Conservation (phyloP, 495 filamentous ascomycete species). For the Lasiosphaeriaceae sp. region DNA sequence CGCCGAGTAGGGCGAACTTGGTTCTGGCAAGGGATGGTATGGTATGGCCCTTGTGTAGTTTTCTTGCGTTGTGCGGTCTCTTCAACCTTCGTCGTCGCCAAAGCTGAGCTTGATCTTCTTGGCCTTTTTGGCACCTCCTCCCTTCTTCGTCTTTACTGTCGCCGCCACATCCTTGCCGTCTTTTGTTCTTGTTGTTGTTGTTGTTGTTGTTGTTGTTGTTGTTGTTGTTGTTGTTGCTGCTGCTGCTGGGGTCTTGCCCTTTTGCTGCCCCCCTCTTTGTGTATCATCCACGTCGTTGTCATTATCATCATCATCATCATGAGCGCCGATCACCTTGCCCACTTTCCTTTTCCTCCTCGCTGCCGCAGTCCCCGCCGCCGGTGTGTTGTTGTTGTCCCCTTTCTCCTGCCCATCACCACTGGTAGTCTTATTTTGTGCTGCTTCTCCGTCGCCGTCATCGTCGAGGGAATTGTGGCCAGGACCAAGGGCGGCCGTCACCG, state of each 20-base stretch:
- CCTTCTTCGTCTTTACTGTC: slow-evolving; percentile 6
- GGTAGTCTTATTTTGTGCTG: background rate
- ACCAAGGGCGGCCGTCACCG: slow-evolving; percentile 18
- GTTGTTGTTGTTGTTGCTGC: too few species aligned
- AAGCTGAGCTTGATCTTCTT: slow-evolving; percentile 61
- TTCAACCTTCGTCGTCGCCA: slow-evolving; percentile 46
- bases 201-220: too few species aligned
- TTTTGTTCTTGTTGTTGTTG: slow-evolving; percentile 7
- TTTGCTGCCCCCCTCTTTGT: too few species aligned
- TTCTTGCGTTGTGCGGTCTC: too few species aligned
- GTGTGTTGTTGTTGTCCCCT: too few species aligned
- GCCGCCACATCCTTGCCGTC: slow-evolving; percentile 1
- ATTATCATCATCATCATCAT: slow-evolving; percentile 15
- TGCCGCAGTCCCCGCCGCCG: slow-evolving; percentile 20
- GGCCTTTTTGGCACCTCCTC: slow-evolving; percentile 46
- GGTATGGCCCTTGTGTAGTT: background rate
- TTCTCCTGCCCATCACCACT: slow-evolving; percentile 10
- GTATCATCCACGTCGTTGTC: slow-evolving; percentile 7
- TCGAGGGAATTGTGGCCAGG: background rate
- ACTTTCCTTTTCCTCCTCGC: slow-evolving; percentile 45
- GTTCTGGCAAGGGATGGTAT: background rate
- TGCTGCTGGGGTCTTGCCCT: too few species aligned
- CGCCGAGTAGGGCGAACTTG: too few species aligned
- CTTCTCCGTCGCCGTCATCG: slow-evolving; percentile 8
- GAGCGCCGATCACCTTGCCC: slow-evolving; percentile 41